Base-by-base conservation (phyloP, 495 filamentous ascomycete species). In the Cercophora sp. region DNA sequence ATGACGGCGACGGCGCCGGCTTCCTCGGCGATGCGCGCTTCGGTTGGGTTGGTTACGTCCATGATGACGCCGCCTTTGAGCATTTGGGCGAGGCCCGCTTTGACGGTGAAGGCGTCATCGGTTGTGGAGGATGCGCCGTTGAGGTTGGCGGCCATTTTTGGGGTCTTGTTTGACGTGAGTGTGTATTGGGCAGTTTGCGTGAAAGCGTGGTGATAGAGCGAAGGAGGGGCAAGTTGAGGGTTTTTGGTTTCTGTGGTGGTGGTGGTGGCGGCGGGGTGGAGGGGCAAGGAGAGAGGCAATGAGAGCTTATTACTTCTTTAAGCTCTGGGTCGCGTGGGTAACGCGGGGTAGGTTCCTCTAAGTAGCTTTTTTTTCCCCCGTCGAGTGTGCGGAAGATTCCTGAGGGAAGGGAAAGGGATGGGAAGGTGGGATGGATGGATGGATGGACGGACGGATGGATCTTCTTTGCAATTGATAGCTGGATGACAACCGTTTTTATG, bases 11-110 rank as follows among this genome's bases (percentile, higher is more conserved):
- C 84, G 53, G 93, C 93, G 61, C 93, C 93, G 55, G 93, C 91
- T 68, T 96, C 91, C 70, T 98, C 94, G 65, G 93, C 94, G 62
- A 98, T 96, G 73, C 86, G 87, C 40, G 93, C 91, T 81, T 98
- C 91, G 58, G 87, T 85, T 15, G 91, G 88, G 66, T 91, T 91
- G 32, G 96, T 91, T 48, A 97, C 93, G 69, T 98, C 93, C 93
- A 98, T 98, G 69, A 98, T 98, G 31, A 98, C 93, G 56, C 93
- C 93, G 67, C 93, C 93, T 76, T 97, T 95, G 65, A 98, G 72
- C 93, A 98, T 98, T 66, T 92, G 85, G 18, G 93, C 93, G 49
- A 98, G 76, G 25, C 93, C 93, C 37, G 87, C 87, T 81, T 98
- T 98, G 80, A 95, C 81, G 50, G 81, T 78, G 69, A 89, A 88